A percentile compares a stretch with the other conserved stretches of the same genome.
Conservation (phyloP, 2,329 filamentous ascomycete species). For the Fusarium clavum region DNA sequence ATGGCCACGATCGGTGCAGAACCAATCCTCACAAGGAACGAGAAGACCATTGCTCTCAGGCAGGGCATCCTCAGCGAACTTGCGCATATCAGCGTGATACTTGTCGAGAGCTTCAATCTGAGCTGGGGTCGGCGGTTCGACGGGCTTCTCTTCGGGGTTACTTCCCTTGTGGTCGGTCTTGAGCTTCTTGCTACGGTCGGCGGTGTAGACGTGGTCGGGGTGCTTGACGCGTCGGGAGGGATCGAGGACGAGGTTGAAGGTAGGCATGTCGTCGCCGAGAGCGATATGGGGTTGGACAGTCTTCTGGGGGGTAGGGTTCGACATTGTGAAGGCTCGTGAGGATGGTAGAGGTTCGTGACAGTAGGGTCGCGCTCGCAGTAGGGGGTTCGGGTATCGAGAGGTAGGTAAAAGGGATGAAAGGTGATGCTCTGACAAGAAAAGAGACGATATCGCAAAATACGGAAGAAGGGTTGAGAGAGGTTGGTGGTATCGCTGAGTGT, state of each 20-base stretch:
- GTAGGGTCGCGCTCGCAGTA: background rate
- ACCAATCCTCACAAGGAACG: background rate
- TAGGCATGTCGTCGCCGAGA: background rate
- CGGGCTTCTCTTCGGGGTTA: background rate
- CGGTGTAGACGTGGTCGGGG: too few species aligned
- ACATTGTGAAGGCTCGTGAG: background rate
- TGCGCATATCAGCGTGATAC: background rate
- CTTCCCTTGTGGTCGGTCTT: background rate
- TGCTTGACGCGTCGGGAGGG: background rate
- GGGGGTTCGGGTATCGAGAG: background rate
- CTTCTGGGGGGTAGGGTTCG: background rate
- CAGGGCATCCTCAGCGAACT: background rate
- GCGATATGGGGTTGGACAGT: background rate
- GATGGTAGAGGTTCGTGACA: background rate
- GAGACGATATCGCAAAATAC: background rate
- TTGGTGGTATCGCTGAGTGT: background rate
- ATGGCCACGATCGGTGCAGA: background rate
- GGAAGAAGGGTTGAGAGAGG: background rate
- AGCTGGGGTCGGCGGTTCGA: background rate
- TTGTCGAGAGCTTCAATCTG: background rate
- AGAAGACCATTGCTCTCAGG: background rate
- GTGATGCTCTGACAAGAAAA: background rate
- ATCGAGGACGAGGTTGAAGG: background rate
- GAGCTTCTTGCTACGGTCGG: background rate
- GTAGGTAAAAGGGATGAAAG: background rate